phyloP scores from a whole-genome alignment of 164 flowering plant genomes.

The Malania oleifera region DNA sequence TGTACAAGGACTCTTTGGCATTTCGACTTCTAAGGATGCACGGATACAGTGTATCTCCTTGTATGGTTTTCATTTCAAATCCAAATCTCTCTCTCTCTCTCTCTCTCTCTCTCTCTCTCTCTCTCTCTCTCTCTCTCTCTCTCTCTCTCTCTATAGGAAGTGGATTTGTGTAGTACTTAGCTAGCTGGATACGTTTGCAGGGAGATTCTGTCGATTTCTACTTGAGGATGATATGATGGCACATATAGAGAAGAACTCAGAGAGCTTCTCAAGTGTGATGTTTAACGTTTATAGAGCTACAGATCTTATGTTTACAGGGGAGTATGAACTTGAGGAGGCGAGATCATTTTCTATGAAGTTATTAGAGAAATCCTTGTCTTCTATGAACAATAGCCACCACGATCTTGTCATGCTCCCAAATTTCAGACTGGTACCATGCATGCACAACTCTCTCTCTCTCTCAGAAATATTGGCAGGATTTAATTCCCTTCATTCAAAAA shows the following conservation, averaged over 20 bases:
- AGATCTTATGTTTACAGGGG: conserved; percentile 31
- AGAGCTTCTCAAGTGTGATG: background rate
- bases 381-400: background rate
- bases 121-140: no score
- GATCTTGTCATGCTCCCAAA: background rate
- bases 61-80: conserved; percentile 19
- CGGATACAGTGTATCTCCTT: conserved; percentile 29
- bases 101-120: background rate
- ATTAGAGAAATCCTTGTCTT: conserved; percentile 12
- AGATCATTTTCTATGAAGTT: conserved; percentile 22
- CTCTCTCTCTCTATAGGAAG: no score
- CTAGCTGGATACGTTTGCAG: background rate
- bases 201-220: conserved; percentile 1
- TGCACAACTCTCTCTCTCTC: no score
- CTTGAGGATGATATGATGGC: background rate
- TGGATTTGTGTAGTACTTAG: no score
- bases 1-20: conserved; percentile 36
- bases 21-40: conserved; percentile 38
- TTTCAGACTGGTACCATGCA: background rate
- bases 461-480: no score
- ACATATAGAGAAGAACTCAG: background rate
- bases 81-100: conserved; percentile 8
- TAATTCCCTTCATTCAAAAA: no score
- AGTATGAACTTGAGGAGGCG: conserved; percentile 31
- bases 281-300: conserved; percentile 7